Evolutionary conservation across 2,329 filamentous ascomycete genomes (phyloP), one percentile per base, ranked within the genome.

Genomic region (Cordyceps pruinosa): DNA sequence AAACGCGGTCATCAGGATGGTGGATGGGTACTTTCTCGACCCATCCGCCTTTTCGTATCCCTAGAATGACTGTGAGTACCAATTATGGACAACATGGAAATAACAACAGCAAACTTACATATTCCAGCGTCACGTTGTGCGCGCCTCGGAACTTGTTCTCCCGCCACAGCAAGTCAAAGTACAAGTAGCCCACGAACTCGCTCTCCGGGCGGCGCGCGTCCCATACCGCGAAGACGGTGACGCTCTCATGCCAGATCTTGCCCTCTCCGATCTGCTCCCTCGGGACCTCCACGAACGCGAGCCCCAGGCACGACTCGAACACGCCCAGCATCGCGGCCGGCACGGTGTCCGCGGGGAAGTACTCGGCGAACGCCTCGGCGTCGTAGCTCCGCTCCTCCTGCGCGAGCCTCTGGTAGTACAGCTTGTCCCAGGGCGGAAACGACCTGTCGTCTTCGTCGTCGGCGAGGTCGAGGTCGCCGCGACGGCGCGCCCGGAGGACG

Each of bases 121-220:
- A 39, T 17, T 55, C 51, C 23, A 55, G 30, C 2, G 51, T 82
- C 68, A 82, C 82, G 67, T 83, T 82, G 26, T 79, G 79, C 3
- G 77, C 77, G 55, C 82, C 79, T 2, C 77, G 77, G 60, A 82
- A 82, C 64, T 83, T 82, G 61, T 79, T 78, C 52, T 80, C 76
- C 42, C 79, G 71, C 12, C 78, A 79, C 62, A 78, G 73, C 10
- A 82, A 69, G 64, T 82, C 80, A 10, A 81, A 72, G 62, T 82
- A 82, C 8, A 83, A 69, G 61, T 81, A 82, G n/a, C 80, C 80
- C 17, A 82, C 76, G 62, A 83, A 82, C 28, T 55, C 55, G 39
- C 80, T 67, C 53, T 81, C 74, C 2, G 5, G 17, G 6, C 28
- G 45, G 17, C 28, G 26, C 45, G 23, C 28, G n/a, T 32, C 45